Evolutionary conservation across 2,329 filamentous ascomycete species (phyloP).

Genomic region (Chrysoporthe deuterocubensis): DNA sequence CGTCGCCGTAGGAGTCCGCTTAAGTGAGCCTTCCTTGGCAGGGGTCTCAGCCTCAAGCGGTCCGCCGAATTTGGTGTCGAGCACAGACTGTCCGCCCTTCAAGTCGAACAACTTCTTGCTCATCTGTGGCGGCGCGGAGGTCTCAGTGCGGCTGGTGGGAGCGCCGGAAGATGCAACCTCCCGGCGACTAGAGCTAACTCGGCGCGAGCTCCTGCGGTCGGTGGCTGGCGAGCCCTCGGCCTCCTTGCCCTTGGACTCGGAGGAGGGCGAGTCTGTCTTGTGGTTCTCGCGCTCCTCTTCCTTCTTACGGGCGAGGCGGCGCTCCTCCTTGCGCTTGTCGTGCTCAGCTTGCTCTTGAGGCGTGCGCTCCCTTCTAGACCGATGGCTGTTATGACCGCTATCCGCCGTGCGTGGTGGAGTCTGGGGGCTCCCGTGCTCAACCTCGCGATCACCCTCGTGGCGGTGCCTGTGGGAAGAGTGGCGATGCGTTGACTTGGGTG

Average conservation of each 20-base stretch:
- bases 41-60: conserved; percentile 25
- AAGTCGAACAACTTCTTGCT: conserved; percentile 49
- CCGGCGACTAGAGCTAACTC: conserved; percentile 46
- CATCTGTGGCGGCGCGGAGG: conserved; percentile 35
- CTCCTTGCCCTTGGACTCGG: conserved; percentile 42
- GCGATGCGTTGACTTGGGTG: conserved; percentile 38
- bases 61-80: conserved; percentile 31
- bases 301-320: conserved; percentile 41
- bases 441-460: conserved; percentile 43
- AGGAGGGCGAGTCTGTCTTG: conserved; percentile 27
- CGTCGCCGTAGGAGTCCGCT: conserved; percentile 22
- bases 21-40: conserved; percentile 10
- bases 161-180: conserved; percentile 31
- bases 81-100: conserved; percentile 43
- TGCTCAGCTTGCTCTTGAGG: conserved; percentile 55
- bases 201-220: conserved; percentile 46
- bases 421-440: conserved; percentile 41
- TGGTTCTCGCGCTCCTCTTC: conserved; percentile 36
- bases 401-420: conserved; percentile 51
- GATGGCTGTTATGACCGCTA: conserved; percentile 43
- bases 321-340: conserved; percentile 54
- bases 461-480: conserved; percentile 41
- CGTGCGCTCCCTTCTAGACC: conserved; percentile 44
- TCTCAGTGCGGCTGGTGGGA: conserved; percentile 36
- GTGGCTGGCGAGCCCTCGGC: conserved; percentile 33